A percentile compares a stretch with the other conserved stretches of the same genome.
Conservation (phyloP, 2,329 filamentous ascomycete species). For the Penicillium sp. region DNA sequence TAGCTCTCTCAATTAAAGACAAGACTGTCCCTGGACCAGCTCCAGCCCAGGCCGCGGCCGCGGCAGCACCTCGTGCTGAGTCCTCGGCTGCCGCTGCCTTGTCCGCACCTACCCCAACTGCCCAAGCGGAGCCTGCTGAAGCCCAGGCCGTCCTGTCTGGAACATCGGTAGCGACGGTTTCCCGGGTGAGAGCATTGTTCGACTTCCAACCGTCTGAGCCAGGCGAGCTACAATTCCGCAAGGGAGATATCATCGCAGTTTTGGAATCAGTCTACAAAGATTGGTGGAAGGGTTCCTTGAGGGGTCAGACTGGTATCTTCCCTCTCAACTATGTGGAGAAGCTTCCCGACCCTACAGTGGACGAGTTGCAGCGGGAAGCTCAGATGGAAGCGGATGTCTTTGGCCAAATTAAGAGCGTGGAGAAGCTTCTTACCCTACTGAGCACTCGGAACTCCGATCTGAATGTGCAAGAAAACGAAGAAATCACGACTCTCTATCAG, state of each 20-base stretch:
- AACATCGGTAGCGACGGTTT: slow-evolving; percentile 94
- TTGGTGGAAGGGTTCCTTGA: slow-evolving; percentile 96
- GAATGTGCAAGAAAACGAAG: slow-evolving; percentile 90
- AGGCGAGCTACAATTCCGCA: slow-evolving; percentile 92
- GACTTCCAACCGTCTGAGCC: slow-evolving; percentile 94
- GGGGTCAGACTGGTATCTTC: slow-evolving; percentile 96
- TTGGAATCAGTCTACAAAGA: slow-evolving; percentile 98
- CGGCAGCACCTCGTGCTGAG: slow-evolving; percentile 32
- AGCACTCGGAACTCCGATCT: slow-evolving; percentile 81
- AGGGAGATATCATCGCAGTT: slow-evolving; percentile 95
- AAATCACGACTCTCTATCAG: slow-evolving; percentile 89
- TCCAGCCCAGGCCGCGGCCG: slow-evolving; percentile 31
- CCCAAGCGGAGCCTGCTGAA: slow-evolving; percentile 43
- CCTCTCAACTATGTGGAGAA: slow-evolving; percentile 99
- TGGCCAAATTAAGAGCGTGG: slow-evolving; percentile 74
- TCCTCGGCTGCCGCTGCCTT: slow-evolving; percentile 25
- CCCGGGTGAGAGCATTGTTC: slow-evolving; percentile 86
- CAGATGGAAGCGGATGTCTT: slow-evolving; percentile 89
- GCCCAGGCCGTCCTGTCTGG: slow-evolving; percentile 69
- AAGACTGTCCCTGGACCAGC: slow-evolving; percentile 54
- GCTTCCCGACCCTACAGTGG: slow-evolving; percentile 86
- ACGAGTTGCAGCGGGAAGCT: slow-evolving; percentile 91
- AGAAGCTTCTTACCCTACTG: slow-evolving; percentile 81
- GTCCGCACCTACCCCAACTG: slow-evolving; percentile 17
- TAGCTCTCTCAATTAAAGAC: slow-evolving; percentile 89